These are phyloP conservation scores for Serendipita sp. DNA, from an alignment of 768 basidiomycete species.

Conservation along the genomic window DNA sequence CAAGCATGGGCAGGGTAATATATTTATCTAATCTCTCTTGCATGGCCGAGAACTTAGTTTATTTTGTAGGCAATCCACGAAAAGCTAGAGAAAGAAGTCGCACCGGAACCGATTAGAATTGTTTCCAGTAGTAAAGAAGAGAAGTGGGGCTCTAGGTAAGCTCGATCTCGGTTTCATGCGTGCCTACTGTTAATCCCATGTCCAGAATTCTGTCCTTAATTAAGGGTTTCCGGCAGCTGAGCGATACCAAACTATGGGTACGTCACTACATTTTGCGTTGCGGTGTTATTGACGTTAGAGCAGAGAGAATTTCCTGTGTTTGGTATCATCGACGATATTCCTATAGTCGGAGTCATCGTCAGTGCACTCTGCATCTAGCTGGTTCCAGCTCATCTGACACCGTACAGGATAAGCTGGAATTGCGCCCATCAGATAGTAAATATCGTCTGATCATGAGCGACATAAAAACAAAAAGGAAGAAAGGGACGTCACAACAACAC, in stretches of 20 bases:
- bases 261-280: not conserved
- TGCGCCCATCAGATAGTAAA: not conserved
- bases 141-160: not conserved
- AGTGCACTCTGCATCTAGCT: not conserved
- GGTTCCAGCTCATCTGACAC: not conserved
- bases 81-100: not conserved
- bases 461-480: not conserved
- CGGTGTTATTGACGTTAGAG: not conserved
- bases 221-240: not conserved
- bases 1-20: not conserved
- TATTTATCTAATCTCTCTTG: not conserved
- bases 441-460: not conserved
- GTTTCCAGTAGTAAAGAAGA: not conserved
- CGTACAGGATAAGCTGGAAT: not conserved
- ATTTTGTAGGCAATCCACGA: not conserved
- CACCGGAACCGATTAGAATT: not conserved
- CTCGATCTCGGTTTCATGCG: not conserved
- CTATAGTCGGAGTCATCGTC: not conserved
- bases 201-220: not conserved
- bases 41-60: not conserved
- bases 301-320: conserved; percentile 4
- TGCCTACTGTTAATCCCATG: not conserved
- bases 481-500: not conserved
- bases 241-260: not conserved
- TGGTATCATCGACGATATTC: not conserved